Evolutionary conservation across 495 filamentous ascomycete species (phyloP).

Genomic region (Penicillium lividum): DNA sequence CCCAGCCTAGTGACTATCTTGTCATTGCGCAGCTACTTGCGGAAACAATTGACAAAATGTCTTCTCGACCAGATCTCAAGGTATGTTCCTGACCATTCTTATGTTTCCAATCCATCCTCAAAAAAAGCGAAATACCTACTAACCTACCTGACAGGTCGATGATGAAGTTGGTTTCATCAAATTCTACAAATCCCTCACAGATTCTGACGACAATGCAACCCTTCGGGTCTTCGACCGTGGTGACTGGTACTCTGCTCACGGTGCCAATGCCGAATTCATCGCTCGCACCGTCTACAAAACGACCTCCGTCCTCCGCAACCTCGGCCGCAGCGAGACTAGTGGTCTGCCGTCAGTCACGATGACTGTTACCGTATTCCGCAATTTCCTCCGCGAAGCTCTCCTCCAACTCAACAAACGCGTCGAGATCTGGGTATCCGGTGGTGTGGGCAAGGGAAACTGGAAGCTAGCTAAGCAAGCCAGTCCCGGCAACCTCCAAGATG

Average conservation of each 20-base stretch:
- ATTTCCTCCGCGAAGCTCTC: slow-evolving; percentile 91
- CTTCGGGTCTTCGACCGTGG: slow-evolving; percentile 92
- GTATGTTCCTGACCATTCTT: slow-evolving; percentile 38
- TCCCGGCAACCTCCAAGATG: slow-evolving; percentile 93
- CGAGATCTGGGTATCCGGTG: slow-evolving; percentile 79
- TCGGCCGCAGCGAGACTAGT: slow-evolving; percentile 78
- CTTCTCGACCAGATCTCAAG: slow-evolving; percentile 89
- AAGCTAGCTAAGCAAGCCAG: slow-evolving; percentile 88
- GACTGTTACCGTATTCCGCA: slow-evolving; percentile 89
- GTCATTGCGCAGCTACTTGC: slow-evolving; percentile 8
- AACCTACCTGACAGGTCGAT: slow-evolving; percentile 65
- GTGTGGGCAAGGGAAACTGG: slow-evolving; percentile 76
- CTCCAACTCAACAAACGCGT: slow-evolving; percentile 87
- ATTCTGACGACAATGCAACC: slow-evolving; percentile 59
- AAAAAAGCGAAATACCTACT: not conserved
- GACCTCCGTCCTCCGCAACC: slow-evolving; percentile 87
- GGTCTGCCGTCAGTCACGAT: slow-evolving; percentile 91
- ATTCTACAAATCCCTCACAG: slow-evolving; percentile 81
- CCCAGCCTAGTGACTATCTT: not conserved
- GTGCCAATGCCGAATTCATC: slow-evolving; percentile 89
- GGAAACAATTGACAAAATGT: slow-evolving; percentile 58
- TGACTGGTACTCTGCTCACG: slow-evolving; percentile 94
- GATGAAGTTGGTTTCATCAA: slow-evolving; percentile 95
- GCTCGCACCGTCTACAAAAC: slow-evolving; percentile 96
- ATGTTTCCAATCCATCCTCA: not conserved